Percentiles rank a stretch among this genome's conserved stretches.
Evolutionary conservation across 2,329 filamentous ascomycete genomes (phyloP).

Genomic region (Pseudodiploospora longispora): DNA sequence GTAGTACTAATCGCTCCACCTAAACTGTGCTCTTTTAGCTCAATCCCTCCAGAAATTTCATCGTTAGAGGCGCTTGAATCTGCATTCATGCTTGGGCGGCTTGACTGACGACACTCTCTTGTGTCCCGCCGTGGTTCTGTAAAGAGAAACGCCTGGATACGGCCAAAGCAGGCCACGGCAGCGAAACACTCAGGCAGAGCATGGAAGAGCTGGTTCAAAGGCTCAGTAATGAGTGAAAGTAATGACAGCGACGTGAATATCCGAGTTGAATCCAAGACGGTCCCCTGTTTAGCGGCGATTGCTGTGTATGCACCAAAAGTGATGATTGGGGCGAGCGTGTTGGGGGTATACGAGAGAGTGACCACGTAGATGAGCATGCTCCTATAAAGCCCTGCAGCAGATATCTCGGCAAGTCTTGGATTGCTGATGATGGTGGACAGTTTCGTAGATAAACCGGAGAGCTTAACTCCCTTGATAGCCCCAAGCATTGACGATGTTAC

Average conservation of each 20-base stretch:
- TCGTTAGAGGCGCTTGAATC: too few relatives aligned
- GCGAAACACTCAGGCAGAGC: constrained; percentile 20
- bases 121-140: too few relatives aligned
- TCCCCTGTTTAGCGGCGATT: constrained; percentile 16
- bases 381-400: too few relatives aligned
- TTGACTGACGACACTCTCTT: too few relatives aligned
- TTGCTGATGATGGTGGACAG: constrained; percentile 19
- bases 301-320: constrained; percentile 31
- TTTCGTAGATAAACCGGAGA: constrained; percentile 28
- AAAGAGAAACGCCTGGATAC: too few relatives aligned
- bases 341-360: constrained; percentile 24
- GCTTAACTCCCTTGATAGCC: constrained; percentile 34
- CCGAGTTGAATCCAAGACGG: constrained; percentile 21
- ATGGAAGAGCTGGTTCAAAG: constrained; percentile 31
- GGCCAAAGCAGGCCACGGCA: too few relatives aligned
- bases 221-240: constrained; percentile 28
- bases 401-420: constrained; percentile 27
- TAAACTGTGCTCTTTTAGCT: too few relatives aligned
- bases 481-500: constrained; percentile 27
- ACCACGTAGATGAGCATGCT: constrained; percentile 15
- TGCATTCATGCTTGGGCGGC: too few relatives aligned
- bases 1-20: too few relatives aligned
- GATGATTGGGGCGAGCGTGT: constrained; percentile 25
- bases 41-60: too few relatives aligned
- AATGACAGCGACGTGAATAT: constrained; percentile 36